Evolutionary conservation across 208 protist genomes (phyloP).

Genomic region (Trypanosoma brucei): DNA sequence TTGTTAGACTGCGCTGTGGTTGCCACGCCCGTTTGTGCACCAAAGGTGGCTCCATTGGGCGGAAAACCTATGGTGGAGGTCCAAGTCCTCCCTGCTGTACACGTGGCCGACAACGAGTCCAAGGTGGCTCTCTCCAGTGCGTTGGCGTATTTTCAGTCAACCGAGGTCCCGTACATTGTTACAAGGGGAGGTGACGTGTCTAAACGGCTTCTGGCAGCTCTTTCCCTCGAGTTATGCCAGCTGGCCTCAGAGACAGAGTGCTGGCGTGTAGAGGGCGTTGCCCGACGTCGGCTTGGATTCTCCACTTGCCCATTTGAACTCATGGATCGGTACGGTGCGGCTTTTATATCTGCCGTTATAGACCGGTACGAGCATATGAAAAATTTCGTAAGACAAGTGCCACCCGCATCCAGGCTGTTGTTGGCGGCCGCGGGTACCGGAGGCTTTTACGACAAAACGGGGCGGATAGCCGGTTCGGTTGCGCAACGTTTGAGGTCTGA

Average conservation of each 20-base stretch:
- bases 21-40: slow-evolving; percentile 14
- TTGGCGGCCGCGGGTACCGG: slow-evolving; percentile 13
- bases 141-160: slow-evolving; percentile 23
- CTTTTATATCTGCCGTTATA: slow-evolving; percentile 3
- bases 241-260: slow-evolving; percentile 9
- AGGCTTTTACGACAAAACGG: slow-evolving; percentile 16
- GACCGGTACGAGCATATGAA: slow-evolving; percentile 11
- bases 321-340: slow-evolving; percentile 21
- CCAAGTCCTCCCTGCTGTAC: background rate
- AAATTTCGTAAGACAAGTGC: background rate
- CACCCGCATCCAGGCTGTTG: slow-evolving; percentile 3
- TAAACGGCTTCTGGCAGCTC: slow-evolving; percentile 20
- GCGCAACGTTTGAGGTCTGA: background rate
- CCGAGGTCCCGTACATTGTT: slow-evolving; percentile 23
- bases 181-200: slow-evolving; percentile 20
- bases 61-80: slow-evolving; percentile 20
- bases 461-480: background rate
- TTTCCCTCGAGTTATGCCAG: slow-evolving; percentile 21
- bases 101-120: background rate
- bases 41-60: background rate
- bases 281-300: slow-evolving; percentile 12
- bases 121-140: slow-evolving; percentile 15
- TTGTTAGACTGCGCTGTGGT: slow-evolving; percentile 20
- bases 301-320: slow-evolving; percentile 18
- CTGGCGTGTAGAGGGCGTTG: slow-evolving; percentile 9